Evolutionary conservation across 345 rosid genomes (phyloP).

Genomic region (Physaria fendleri): DNA sequence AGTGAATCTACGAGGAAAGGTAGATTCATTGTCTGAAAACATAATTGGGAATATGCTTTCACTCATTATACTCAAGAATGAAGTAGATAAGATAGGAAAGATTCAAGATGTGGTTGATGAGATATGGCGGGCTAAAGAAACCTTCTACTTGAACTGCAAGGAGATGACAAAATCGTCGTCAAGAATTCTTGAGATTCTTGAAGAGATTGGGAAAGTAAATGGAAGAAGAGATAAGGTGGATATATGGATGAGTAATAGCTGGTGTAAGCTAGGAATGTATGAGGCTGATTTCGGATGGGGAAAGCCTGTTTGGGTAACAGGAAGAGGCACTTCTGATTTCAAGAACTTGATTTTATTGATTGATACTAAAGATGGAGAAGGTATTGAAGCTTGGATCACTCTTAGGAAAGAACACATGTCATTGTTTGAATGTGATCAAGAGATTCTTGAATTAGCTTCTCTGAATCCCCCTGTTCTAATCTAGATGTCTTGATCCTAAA

Average conservation of each 20-base stretch:
- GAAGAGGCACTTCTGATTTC: conserved; percentile 18
- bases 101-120: conserved; percentile 22
- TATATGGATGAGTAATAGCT: conserved; percentile 32
- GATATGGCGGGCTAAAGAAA: conserved; percentile 11
- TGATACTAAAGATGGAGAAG: conserved; percentile 36
- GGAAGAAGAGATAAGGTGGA: conserved; percentile 21
- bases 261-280: conserved; percentile 36
- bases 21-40: conserved; percentile 17
- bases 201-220: conserved; percentile 5
- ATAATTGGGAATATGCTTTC: conserved; percentile 27
- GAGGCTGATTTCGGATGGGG: conserved; percentile 60
- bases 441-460: conserved; percentile 28
- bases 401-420: conserved; percentile 29
- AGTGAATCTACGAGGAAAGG: conserved; percentile 23
- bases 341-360: conserved; percentile 31
- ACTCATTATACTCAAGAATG: conserved; percentile 16
- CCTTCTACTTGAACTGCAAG: not conserved
- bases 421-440: conserved; percentile 13
- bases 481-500: too few relatives aligned
- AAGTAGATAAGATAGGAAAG: conserved; percentile 8
- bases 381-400: conserved; percentile 46
- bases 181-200: not conserved
- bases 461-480: conserved; percentile 24
- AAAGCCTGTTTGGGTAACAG: conserved; percentile 38
- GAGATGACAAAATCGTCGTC: not conserved